Conservation (phyloP, 495 filamentous ascomycete species). For the Arthonia radiata region DNA sequence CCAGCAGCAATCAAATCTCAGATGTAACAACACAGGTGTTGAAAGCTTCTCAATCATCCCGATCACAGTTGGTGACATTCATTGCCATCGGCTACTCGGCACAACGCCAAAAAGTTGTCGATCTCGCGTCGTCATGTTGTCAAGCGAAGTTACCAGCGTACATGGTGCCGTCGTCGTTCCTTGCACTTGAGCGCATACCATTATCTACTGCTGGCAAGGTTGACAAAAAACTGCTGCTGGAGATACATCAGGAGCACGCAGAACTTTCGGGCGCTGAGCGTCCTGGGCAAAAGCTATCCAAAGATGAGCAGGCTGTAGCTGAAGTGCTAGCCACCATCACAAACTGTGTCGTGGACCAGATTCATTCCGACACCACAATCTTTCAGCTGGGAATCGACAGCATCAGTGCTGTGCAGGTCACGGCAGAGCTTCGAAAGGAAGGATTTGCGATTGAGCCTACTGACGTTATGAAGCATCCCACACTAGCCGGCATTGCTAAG, state of each 20-base stretch:
- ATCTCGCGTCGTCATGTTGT: constrained; percentile 2
- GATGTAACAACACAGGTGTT: constrained; percentile 7
- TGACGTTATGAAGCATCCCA: constrained; percentile 43
- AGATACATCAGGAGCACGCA: constrained; percentile 8
- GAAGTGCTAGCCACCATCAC: constrained; percentile 31
- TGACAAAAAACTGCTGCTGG: constrained; percentile 12
- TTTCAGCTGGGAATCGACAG: constrained; percentile 19
- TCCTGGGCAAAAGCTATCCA: constrained; percentile 6
- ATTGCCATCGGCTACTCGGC: constrained; percentile 1
- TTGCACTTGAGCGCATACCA: constrained; percentile 6
- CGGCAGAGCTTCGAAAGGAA: constrained; percentile 9
- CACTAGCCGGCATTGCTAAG: constrained; percentile 19
- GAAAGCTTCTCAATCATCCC: constrained; percentile 2
- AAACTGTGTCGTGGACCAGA: constrained; percentile 2
- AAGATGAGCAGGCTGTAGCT: constrained; percentile 24
- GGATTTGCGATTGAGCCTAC: constrained; percentile 25
- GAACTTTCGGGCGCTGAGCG: constrained; percentile 1
- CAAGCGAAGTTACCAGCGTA: constrained; percentile 5
- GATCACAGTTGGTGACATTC: constrained; percentile 9
- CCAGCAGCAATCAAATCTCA: constrained; percentile 3
- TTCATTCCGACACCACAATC: constrained; percentile 13
- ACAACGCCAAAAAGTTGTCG: constrained; percentile 1
- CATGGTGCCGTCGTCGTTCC: constrained; percentile 9
- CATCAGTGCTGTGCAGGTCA: constrained; percentile 18
- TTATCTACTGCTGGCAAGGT: constrained; percentile 15